Conservation (phyloP, 2,329 filamentous ascomycete species). For the Aspergillus amoenus region DNA sequence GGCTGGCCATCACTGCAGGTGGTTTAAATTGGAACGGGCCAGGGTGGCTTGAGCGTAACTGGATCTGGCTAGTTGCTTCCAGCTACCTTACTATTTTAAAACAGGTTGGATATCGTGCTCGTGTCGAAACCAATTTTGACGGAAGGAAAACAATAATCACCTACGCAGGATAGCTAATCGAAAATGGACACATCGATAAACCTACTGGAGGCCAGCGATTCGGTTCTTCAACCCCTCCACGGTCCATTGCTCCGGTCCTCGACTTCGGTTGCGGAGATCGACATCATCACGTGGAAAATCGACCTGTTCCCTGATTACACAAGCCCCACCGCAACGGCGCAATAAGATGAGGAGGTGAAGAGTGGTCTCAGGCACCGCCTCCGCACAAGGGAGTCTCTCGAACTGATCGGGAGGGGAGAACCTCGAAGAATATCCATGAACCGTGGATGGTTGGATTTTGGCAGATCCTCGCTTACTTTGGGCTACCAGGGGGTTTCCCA, state of each 20-base stretch:
- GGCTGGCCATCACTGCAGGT: not conserved
- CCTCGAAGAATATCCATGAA: not conserved
- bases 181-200: not conserved
- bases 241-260: not conserved
- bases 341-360: constrained; percentile 8
- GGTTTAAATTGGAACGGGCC: not conserved
- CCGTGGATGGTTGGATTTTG: not conserved
- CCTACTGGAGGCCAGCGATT: not conserved
- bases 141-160: not conserved
- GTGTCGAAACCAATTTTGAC: not conserved
- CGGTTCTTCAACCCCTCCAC: not conserved
- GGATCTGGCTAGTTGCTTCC: not conserved
- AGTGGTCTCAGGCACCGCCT: constrained; percentile 1
- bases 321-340: constrained; percentile 6
- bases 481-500: not conserved
- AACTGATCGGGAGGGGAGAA: not conserved
- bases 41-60: no score
- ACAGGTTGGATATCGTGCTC: not conserved
- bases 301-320: constrained; percentile 10
- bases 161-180: no score
- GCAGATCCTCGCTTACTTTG: not conserved
- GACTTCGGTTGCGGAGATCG: not conserved
- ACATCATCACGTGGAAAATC: constrained; percentile 11
- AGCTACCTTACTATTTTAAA: not conserved
- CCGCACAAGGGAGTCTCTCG: not conserved